Conservation (phyloP, 139 green algal genomes). For the Trebouxia sp. region DNA sequence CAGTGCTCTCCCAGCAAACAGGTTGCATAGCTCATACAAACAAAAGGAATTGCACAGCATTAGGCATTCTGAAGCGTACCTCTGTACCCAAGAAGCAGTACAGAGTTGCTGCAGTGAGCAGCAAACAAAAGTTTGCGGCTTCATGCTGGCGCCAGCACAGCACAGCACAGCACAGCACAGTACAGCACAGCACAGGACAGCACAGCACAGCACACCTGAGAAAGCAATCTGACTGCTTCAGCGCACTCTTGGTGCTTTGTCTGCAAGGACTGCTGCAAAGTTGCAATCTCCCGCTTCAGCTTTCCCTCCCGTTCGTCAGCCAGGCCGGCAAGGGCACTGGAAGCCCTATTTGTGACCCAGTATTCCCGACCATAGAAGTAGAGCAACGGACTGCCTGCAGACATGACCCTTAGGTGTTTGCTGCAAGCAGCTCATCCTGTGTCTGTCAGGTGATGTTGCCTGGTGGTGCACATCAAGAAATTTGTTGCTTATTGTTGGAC, state of each 20-base stretch:
- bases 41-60: too few relatives aligned
- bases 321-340: neutral
- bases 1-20: neutral
- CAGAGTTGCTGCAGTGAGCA: neutral
- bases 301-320: neutral
- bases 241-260: neutral
- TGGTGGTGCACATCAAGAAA: too few relatives aligned
- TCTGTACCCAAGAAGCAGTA: neutral
- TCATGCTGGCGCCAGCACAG: too few relatives aligned
- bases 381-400: neutral
- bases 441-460: neutral
- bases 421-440: neutral
- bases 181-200: constrained; percentile 26
- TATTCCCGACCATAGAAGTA: neutral
- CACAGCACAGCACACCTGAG: constrained; percentile 23
- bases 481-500: too few relatives aligned
- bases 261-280: neutral
- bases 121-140: neutral
- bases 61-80: too few relatives aligned
- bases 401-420: too few relatives aligned
- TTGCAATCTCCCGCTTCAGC: neutral
- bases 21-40: too few relatives aligned
- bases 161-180: constrained; percentile 17
- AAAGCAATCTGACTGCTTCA: neutral
- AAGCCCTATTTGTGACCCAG: neutral